Base-by-base conservation (phyloP, 2,329 filamentous ascomycete genomes). In the Verticillium nubilum region DNA sequence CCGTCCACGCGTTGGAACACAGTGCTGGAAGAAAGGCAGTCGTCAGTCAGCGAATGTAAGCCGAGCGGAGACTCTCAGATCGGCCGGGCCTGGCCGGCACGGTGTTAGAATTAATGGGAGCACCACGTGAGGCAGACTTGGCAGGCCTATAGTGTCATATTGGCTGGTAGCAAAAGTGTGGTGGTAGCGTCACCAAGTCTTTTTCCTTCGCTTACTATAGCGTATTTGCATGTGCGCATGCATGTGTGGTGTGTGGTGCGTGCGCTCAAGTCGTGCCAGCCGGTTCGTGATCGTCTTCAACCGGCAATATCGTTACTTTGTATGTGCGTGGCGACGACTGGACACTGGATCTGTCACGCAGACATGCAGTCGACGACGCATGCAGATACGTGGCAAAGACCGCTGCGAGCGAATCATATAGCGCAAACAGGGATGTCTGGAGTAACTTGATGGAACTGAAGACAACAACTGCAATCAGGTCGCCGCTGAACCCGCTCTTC, bases 41-140 rank as follows among this genome's bases (percentile, higher is more conserved):
- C n/a, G n/a, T n/a, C n/a, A n/a, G n/a, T n/a, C n/a, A n/a, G n/a
- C n/a, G n/a, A n/a, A n/a, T n/a, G n/a, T n/a, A n/a, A n/a, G n/a
- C n/a, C n/a, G n/a, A n/a, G n/a, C n/a, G n/a, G n/a, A n/a, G 33
- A 5, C 33, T 17, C 15, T 17, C 33, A 15, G 6, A 37, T 13
- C 15, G n/a, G 33, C 33, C 33, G 15, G 54, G 54, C 50, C 31
- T 55, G 61, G 58, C 59, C 55, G 58, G 55, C 61, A 47, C 58
- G 61, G 58, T 56, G 60, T 60, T 57, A 60, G 61, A 57, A 63
- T 63, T 60, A 62, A 60, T 60, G 61, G 61, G 27, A 54, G 60
- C 58, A 60, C 61, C 61, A 63, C 61, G 61, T 63, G 61, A 63
- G 33, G 59, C 54, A 57, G 60, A 55, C 57, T 59, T 47, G 55